These are phyloP conservation scores for Phytophthora agathidicida DNA, from an alignment of 352 stramenopile species.

Conservation along the genomic window DNA sequence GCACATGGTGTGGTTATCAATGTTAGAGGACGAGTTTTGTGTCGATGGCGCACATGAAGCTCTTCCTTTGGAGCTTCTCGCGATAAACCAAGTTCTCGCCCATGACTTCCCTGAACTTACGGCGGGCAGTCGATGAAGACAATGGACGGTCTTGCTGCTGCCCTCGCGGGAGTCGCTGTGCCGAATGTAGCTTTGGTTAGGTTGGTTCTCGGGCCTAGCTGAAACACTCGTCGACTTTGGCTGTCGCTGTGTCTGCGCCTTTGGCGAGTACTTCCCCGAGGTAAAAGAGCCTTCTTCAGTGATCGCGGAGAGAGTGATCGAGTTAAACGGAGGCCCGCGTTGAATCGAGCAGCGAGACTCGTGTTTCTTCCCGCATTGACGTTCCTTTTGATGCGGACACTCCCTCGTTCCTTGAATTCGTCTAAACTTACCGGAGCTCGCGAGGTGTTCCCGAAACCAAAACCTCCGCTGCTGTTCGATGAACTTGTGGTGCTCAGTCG, in stretches of 20 bases:
- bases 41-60: no score
- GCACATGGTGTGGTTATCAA: no score
- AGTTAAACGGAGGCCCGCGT: slow-evolving; percentile 20
- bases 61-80: slow-evolving; percentile 29
- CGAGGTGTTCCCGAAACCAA: slow-evolving; percentile 6
- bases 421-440: no score
- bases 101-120: slow-evolving; percentile 17
- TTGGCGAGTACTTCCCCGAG: neutral
- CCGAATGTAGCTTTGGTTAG: neutral
- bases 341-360: slow-evolving; percentile 24
- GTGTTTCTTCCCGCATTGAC: slow-evolving; percentile 1
- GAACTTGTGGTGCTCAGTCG: slow-evolving; percentile 19
- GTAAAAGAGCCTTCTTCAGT: slow-evolving; percentile 4
- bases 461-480: slow-evolving; percentile 18
- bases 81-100: neutral
- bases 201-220: slow-evolving; percentile 4
- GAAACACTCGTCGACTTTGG: slow-evolving; percentile 14
- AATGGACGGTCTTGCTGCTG: slow-evolving; percentile 21
- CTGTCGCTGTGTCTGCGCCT: slow-evolving; percentile 13
- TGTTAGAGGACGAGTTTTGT: no score
- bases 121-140: slow-evolving; percentile 40
- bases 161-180: neutral
- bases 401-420: slow-evolving; percentile 7
- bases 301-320: slow-evolving; percentile 18
- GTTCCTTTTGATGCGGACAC: slow-evolving; percentile 2